Conservation (phyloP, 2,329 filamentous ascomycete species). For the Geosmithia morbida region DNA sequence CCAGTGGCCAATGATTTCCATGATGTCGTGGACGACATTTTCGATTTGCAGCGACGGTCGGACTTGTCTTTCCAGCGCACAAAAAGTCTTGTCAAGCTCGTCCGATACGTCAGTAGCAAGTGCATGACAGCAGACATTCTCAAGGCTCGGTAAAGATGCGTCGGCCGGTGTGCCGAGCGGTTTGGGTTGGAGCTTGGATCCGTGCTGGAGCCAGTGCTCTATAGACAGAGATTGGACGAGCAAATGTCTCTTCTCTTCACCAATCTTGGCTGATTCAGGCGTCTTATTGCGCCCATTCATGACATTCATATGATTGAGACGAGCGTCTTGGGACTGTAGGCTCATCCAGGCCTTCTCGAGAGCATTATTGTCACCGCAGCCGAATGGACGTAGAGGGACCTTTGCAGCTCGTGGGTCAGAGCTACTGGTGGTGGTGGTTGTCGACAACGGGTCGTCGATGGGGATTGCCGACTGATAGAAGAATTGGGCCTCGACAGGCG, state of each 20-base stretch:
- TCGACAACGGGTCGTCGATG: constrained; percentile 78
- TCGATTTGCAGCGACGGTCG: constrained; percentile 25
- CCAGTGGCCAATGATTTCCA: constrained; percentile 14
- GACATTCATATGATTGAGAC: constrained; percentile 28
- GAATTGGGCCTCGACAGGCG: constrained; percentile 56
- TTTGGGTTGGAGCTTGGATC: constrained; percentile 17
- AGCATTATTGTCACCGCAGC: constrained; percentile 61
- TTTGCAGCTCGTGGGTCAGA: constrained; percentile 36
- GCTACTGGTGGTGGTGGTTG: constrained; percentile 35
- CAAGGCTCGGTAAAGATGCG: constrained; percentile 13
- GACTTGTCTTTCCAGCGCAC: constrained; percentile 27
- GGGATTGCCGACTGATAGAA: constrained; percentile 75
- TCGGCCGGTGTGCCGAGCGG: constrained; percentile 13
- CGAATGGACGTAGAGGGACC: constrained; percentile 62
- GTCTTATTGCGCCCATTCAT: constrained; percentile 4
- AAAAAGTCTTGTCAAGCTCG: constrained; percentile 34
- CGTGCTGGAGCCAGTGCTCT: constrained; percentile 32
- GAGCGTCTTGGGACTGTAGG: constrained; percentile 34
- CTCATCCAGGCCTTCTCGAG: constrained; percentile 66
- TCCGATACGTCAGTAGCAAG: constrained; percentile 30
- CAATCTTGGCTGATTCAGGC: constrained; percentile 15
- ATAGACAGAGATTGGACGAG: constrained; percentile 28
- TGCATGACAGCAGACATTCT: constrained; percentile 32
- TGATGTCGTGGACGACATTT: constrained; percentile 28
- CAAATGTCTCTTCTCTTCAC: constrained; percentile 17